Base-by-base conservation (phyloP, 192 early-diverging fungal genomes). In the Linnemannia hyalina region DNA sequence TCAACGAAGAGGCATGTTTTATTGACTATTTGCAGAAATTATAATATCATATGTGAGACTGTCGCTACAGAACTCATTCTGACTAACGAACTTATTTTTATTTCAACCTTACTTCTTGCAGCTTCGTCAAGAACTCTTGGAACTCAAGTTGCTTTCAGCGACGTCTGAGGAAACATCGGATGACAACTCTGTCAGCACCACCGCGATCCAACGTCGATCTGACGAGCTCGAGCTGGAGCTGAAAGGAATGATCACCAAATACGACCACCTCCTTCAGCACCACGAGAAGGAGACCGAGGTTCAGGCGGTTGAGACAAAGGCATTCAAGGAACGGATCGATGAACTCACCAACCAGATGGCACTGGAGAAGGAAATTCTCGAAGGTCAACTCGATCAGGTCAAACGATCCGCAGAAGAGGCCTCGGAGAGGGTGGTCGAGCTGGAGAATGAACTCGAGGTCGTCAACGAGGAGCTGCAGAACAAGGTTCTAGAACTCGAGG, bases 81-180 rank as follows among this genome's bases (percentile, higher is more conserved):
- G 20, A 54, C 29, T 18, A 36, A 46, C 44, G 23, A 26, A 3
- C 13, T 22, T 42, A 13, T 35, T 38, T 11, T 36, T 70, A 55
- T 52, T 63, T 63, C 16, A 57, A 74, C 1, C 18, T 71, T 44
- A 29, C 3, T 57, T 4, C 8, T 65, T 32, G 0, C 40, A 85
- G 82, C 79, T 86, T 54, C 84, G 75, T 10, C 84, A 86, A 74
- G 80, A 86, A 42, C 32, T 86, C 0, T 20, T 86, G 70, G 84
- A 81, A 29, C n/a, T 86, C 35, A 77, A 86, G 49, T 44, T 86
- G 52, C 84, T 81, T 38, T 86, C 78, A 4, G 84, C 84, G 26
- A 80, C 84, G 4, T 22, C 74, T 47, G 84, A 86, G 13, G 78
- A 54, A 18, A 36, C 74, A 10, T 35, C 83, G 5, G 70, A 82